A percentile compares a stretch with the other conserved stretches of the same genome.
Conservation (phyloP, 306 rosid species). For the Cyclanthera cordifolia region DNA sequence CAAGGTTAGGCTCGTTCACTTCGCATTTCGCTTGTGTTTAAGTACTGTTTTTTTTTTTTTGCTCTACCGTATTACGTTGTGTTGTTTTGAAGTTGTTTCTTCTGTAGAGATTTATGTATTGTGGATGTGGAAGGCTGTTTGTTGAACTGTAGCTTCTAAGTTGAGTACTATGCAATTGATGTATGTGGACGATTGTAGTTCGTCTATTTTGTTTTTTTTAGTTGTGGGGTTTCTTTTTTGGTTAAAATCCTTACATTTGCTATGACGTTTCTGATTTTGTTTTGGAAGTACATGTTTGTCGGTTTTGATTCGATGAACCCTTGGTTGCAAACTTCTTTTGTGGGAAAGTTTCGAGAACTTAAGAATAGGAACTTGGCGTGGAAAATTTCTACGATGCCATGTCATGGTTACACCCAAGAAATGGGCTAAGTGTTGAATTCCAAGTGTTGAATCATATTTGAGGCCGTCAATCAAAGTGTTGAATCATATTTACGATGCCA, state of each 20-base stretch:
- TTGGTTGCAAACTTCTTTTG: not conserved
- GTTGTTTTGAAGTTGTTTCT: not conserved
- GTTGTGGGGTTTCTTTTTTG: not conserved
- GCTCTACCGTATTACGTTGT: not conserved
- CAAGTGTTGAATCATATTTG: no score
- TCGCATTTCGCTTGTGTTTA: not conserved
- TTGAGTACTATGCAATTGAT: not conserved
- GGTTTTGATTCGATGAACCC: not conserved
- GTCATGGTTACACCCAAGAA: no score
- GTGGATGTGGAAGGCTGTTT: not conserved
- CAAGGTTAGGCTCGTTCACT: constrained; percentile 28
- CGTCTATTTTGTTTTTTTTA: not conserved
- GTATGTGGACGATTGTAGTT: not conserved
- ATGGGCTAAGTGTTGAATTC: no score
- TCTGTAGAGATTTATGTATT: not conserved
- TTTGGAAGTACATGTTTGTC: not conserved
- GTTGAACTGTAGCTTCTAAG: not conserved
- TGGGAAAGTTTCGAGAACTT: not conserved
- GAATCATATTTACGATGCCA: no score
- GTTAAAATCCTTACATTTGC: not conserved
- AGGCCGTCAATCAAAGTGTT: no score
- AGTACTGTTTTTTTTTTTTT: not conserved
- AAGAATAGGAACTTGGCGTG: not conserved
- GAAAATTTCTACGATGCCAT: not conserved
- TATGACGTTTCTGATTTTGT: not conserved